Conservation (phyloP, 2,329 filamentous ascomycete genomes). For the Penicillium olsonii region DNA sequence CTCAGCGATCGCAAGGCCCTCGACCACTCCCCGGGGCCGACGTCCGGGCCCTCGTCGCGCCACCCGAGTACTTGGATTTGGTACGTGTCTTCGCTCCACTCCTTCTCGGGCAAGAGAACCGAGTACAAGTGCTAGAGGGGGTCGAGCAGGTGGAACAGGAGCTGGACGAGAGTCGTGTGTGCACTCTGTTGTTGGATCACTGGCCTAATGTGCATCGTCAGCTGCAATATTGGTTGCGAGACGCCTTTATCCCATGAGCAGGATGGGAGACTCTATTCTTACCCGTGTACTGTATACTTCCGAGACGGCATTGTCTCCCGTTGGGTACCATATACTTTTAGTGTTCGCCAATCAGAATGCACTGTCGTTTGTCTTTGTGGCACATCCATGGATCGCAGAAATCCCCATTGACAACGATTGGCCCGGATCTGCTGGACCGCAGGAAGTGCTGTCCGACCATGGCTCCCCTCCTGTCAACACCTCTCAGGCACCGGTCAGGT, state of each 20-base stretch:
- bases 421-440: conserved; percentile 30
- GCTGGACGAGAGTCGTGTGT: conserved; percentile 32
- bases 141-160: conserved; percentile 22
- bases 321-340: conserved; percentile 7
- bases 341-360: too few relatives aligned
- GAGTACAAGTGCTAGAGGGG: neutral
- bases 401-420: too few relatives aligned
- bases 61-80: conserved; percentile 31
- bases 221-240: conserved; percentile 28
- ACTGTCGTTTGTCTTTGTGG: too few relatives aligned
- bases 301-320: conserved; percentile 5
- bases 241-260: conserved; percentile 7
- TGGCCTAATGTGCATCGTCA: conserved; percentile 40
- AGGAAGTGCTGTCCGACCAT: conserved; percentile 30
- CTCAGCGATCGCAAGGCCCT: neutral
- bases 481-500: too few relatives aligned
- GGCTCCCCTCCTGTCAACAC: too few relatives aligned
- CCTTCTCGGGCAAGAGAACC: conserved; percentile 24
- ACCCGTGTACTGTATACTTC: too few relatives aligned
- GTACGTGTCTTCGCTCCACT: conserved; percentile 37
- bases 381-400: too few relatives aligned
- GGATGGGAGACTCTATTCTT: too few relatives aligned
- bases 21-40: conserved; percentile 12
- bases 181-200: conserved; percentile 35
- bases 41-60: conserved; percentile 20